phyloP scores from a whole-genome alignment of 805 yeast species.

The Saturnispora ahearnii region DNA sequence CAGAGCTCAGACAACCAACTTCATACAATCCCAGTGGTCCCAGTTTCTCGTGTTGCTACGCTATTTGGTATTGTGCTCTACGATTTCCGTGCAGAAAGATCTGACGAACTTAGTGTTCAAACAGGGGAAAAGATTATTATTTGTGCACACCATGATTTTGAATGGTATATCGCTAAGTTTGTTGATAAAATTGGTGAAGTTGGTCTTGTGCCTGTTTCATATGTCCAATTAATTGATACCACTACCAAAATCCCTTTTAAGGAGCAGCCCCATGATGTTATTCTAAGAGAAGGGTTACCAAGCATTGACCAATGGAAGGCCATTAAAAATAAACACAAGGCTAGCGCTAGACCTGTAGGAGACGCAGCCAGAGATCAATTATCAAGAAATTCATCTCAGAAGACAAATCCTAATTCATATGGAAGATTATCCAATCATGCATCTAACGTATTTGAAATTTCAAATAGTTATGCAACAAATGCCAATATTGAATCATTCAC shows the following conservation, averaged over 20 bases:
- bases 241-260: constrained; percentile 51
- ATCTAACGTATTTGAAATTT: not conserved
- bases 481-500: constrained; percentile 76
- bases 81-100: constrained; percentile 74
- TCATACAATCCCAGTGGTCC: constrained; percentile 6
- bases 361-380: constrained; percentile 8
- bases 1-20: constrained; percentile 10
- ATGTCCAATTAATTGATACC: constrained; percentile 78
- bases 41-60: constrained; percentile 21
- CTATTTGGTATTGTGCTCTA: constrained; percentile 79
- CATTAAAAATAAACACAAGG: constrained; percentile 84
- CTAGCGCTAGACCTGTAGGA: constrained; percentile 51
- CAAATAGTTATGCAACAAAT: constrained; percentile 33
- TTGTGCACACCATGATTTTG: constrained; percentile 93
- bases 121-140: constrained; percentile 87
- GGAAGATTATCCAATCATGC: not conserved
- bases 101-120: constrained; percentile 75
- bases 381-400: constrained; percentile 3
- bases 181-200: constrained; percentile 94
- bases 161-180: constrained; percentile 98
- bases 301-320: constrained; percentile 94
- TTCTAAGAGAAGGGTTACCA: constrained; percentile 66
- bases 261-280: constrained; percentile 38
- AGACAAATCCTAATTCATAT: not conserved
- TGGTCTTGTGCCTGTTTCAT: constrained; percentile 88